Evolutionary conservation across 768 basidiomycete genomes (phyloP).

Genomic region (Hemileccinum impolitum): DNA sequence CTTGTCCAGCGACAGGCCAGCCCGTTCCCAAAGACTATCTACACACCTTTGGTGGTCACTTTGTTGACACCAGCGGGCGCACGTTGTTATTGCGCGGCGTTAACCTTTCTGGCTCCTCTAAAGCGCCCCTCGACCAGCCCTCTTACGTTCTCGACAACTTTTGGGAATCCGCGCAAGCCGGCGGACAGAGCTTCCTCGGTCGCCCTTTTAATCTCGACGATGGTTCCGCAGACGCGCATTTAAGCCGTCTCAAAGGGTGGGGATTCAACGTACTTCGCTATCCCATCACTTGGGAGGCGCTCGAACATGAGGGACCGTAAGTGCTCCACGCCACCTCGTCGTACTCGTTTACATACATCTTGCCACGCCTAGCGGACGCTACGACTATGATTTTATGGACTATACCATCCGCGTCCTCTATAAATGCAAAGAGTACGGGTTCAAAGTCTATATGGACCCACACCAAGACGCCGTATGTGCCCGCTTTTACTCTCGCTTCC

Average conservation of each 20-base stretch:
- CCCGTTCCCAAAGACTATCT: conserved; percentile 37
- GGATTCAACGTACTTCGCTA: conserved; percentile 86
- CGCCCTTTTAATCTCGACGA: conserved; percentile 83
- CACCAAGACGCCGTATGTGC: conserved; percentile 89
- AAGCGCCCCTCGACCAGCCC: conserved; percentile 72
- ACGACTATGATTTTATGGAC: conserved; percentile 90
- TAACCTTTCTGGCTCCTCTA: conserved; percentile 87
- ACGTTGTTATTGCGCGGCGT: conserved; percentile 88
- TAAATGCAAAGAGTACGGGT: conserved; percentile 90
- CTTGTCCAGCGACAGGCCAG: conserved; percentile 18
- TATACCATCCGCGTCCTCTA: conserved; percentile 84
- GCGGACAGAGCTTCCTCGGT: conserved; percentile 68
- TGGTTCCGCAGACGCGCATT: conserved; percentile 79
- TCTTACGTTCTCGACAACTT: conserved; percentile 70
- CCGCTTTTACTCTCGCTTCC: background rate
- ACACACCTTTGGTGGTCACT: conserved; percentile 64
- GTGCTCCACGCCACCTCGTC: conserved; percentile 35
- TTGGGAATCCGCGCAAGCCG: conserved; percentile 75
- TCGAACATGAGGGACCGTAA: conserved; percentile 95
- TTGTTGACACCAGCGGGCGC: conserved; percentile 72
- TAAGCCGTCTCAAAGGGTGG: conserved; percentile 85
- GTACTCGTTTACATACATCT: background rate
- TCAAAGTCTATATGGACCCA: conserved; percentile 90
- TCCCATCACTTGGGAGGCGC: conserved; percentile 90
- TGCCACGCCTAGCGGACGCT: conserved; percentile 60